Evolutionary conservation across 75 land plant genomes (phyloP), one percentile per base, ranked within the genome.

Genomic region (Sequoiadendron giganteum): DNA sequence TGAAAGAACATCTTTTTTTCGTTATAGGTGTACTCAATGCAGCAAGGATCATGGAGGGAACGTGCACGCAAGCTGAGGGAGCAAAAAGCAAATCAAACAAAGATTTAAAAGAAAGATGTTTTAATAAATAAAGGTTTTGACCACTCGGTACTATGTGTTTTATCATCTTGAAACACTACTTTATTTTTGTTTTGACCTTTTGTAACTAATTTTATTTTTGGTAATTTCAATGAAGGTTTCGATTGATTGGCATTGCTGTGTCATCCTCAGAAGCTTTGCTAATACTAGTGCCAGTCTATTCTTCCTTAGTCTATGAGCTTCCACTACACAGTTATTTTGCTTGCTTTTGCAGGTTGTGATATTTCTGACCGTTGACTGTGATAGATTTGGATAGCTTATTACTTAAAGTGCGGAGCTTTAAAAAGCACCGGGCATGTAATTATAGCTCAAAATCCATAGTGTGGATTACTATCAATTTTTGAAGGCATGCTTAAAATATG

Each of bases 1-100:
- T 47, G 84, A 28, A 3, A 82, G 43, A 55, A 85, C 52, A 38
- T 85, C 39, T 36, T 52, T 48, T 54, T n/a, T 47, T 11, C 16
- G 68, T 38, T 85, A 15, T 56, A 88, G 89, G 89, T 88, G n/a
- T 86, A 56, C 25, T 89, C 89, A 32, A 61, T 86, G 89, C 89
- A 88, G 38, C 89, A 88, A 19, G 89, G 82, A 87, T 88, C 89
- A 19, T 88, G 89, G 89, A 28, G 88, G 34, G 89, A 88, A 36
- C 73, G 89, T 58, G 89, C 89, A 36, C 72, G 86, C 15, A 88
- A 88, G 55, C 47, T 88, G 36, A 87, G 87, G 76, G 88, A 83
- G 47, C 88, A 88, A 30, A 88, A 83, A 18, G 65, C 70, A 43
- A 58, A 21, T 39, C 19, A 72, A 39, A 16, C 86, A 84, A 30